Evolutionary conservation across 1,284 basidiomycete genomes (phyloP).

Genomic region (Ceratobasidium sp.): DNA sequence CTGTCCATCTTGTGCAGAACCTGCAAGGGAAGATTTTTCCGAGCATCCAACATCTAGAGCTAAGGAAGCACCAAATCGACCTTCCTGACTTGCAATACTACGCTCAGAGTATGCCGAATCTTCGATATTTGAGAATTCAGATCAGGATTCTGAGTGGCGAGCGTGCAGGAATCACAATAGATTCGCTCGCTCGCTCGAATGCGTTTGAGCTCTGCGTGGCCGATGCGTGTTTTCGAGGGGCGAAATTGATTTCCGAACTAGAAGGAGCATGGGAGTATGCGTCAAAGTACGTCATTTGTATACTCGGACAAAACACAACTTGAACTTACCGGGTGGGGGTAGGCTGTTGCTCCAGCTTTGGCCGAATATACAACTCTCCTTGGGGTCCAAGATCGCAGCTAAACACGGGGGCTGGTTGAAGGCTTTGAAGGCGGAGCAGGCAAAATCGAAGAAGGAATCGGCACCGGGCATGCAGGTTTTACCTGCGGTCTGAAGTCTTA

Average conservation of each 20-base stretch:
- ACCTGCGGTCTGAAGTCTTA: no score
- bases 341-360: background rate
- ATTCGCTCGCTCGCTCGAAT: background rate
- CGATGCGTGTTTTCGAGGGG: background rate
- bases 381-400: background rate
- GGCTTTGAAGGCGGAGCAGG: background rate
- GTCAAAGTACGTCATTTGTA: background rate
- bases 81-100: background rate
- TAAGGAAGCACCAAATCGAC: background rate
- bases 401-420: background rate
- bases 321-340: background rate
- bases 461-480: no score
- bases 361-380: background rate
- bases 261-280: background rate
- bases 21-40: background rate
- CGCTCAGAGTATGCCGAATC: conserved; percentile 1
- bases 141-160: background rate
- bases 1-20: background rate
- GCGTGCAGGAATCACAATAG: background rate
- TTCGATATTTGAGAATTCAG: background rate
- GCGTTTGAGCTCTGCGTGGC: background rate
- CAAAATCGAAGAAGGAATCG: background rate
- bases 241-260: background rate
- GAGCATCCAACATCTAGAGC: background rate
- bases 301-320: background rate